phyloP scores from a whole-genome alignment of 2,329 filamentous ascomycete genomes.

The Dactylonectria macrodidyma region DNA sequence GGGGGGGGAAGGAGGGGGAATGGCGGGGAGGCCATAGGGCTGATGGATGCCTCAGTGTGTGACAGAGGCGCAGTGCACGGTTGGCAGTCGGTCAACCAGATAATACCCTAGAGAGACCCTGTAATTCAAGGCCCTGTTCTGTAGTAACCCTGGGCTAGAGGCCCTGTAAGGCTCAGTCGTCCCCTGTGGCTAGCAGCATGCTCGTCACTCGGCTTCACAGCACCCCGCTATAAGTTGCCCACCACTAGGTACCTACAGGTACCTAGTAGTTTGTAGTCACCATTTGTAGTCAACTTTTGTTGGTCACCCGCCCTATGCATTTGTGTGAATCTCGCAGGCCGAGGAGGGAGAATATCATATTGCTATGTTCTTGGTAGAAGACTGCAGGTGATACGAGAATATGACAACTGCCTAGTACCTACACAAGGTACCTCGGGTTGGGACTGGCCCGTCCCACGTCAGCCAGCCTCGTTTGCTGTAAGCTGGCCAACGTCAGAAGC shows the following conservation, averaged over 20 bases:
- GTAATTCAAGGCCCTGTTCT: background rate
- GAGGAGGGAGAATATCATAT: background rate
- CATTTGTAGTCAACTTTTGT: background rate
- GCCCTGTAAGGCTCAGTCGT: background rate
- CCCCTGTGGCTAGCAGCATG: background rate
- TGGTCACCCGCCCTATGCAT: background rate
- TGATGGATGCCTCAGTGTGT: constrained; percentile 12
- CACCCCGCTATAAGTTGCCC: background rate
- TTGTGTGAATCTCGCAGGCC: background rate
- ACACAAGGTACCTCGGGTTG: background rate
- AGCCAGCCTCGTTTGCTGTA: background rate
- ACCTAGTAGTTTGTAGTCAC: too few species aligned
- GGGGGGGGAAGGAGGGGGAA: background rate
- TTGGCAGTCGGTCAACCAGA: constrained; percentile 7
- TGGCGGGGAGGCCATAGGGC: constrained; percentile 19
- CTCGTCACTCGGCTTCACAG: background rate
- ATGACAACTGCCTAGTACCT: background rate
- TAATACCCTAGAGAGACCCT: background rate
- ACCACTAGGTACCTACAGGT: background rate
- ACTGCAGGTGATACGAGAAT: too few species aligned
- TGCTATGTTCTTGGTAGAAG: too few species aligned
- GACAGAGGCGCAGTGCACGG: constrained; percentile 4
- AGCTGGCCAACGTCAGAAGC: background rate
- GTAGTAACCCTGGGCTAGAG: background rate
- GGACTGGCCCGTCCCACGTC: background rate